Conservation (phyloP, 768 basidiomycete genomes). For the Trametes sanguinea region DNA sequence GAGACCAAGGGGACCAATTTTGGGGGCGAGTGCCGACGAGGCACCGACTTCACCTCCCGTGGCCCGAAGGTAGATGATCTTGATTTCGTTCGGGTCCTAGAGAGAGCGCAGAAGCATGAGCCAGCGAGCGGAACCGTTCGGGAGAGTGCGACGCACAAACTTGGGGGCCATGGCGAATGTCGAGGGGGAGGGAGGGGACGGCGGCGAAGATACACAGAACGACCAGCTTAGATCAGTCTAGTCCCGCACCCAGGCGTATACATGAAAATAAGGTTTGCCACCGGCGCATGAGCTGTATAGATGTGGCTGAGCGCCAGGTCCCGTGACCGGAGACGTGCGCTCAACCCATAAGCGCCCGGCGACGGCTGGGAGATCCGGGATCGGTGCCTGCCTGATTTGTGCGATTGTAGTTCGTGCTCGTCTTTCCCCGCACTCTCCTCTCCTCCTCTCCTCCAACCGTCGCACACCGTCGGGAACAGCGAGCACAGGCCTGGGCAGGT, state of each 20-base stretch:
- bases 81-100: conserved; percentile 97
- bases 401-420: conserved; percentile 7
- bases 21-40: conserved; percentile 96
- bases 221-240: conserved; percentile 22
- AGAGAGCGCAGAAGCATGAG: background rate
- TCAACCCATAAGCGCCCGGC: conserved; percentile 4
- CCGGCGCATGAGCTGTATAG: conserved; percentile 63
- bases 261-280: conserved; percentile 52
- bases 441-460: conserved; percentile 7
- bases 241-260: conserved; percentile 24
- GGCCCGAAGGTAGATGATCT: conserved; percentile 98
- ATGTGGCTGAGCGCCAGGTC: conserved; percentile 17
- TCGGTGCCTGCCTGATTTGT: conserved; percentile 17
- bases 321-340: conserved; percentile 11
- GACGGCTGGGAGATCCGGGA: conserved; percentile 14
- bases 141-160: conserved; percentile 51
- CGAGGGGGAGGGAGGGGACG: conserved; percentile 35
- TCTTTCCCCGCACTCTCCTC: conserved; percentile 13
- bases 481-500: conserved; percentile 14
- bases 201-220: conserved; percentile 28
- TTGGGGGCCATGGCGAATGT: conserved; percentile 71
- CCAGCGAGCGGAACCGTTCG: background rate
- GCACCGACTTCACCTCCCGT: conserved; percentile 99
- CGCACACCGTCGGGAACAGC: conserved; percentile 21
- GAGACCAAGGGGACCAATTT: conserved; percentile 99